Evolutionary conservation across 2,329 filamentous ascomycete genomes (phyloP), one percentile per base, ranked within the genome.

Genomic region (Stachybotrys chlorohalonatus): DNA sequence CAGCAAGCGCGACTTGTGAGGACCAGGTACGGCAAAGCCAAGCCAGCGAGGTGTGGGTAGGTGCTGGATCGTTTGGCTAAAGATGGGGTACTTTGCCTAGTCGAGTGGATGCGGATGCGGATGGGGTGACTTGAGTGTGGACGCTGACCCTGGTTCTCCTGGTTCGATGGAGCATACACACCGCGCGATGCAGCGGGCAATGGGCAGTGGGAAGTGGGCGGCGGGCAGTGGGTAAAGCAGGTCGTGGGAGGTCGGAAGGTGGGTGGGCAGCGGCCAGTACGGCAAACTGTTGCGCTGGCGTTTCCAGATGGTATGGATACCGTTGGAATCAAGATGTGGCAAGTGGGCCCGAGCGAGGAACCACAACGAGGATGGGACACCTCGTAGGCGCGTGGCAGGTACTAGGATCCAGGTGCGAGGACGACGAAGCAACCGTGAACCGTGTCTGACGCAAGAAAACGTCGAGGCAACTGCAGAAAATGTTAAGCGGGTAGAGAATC

Each of bases 291-390:
- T 42, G 36, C 36, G 36, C 36, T 42, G 36, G 36, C 36, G 36
- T 42, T 42, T 9, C 36, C 36, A 42, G 36, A 42, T 9, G 55
- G 56, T 42, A 42, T 42, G 36, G 36, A 42, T 42, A 42, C 36
- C 36, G 36, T 42, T 42, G 13, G 57, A 54, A 62, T 55, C 58
- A 57, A 58, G 60, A 63, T 62, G 62, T 64, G 60, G 63, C 60
- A 62, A 63, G 63, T 65, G 63, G 63, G 62, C 63, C 63, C 61
- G 59, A 55, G 56, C 54, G 58, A 56, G 63, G 24, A 64, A 64
- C 63, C 63, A 63, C 61, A 62, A 57, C 58, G 55, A 62, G 60
- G 55, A 58, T 59, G 61, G 48, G 52, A 51, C 46, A 47, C n/a
- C 50, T 48, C 51, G 48, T 51, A 55, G 53, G 55, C 53, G 56